These are phyloP conservation scores for Coemansia sp. DNA, from an alignment of 192 early-diverging fungal genomes.

Conservation along the genomic window DNA sequence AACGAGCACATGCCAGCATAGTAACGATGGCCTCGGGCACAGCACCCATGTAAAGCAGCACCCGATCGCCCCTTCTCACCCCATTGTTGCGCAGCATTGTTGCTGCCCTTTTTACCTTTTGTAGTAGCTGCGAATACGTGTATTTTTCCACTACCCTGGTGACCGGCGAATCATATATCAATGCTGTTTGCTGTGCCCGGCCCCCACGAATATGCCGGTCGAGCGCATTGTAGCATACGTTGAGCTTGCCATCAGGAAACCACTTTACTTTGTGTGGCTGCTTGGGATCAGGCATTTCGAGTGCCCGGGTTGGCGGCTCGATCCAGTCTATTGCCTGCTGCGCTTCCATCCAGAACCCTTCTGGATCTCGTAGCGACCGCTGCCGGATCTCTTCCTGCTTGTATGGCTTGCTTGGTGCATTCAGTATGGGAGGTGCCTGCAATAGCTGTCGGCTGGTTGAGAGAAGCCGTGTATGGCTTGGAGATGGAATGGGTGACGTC, in stretches of 20 bases:
- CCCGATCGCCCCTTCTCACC: constrained; percentile 67
- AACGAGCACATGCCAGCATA: constrained; percentile 81
- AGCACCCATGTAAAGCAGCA: constrained; percentile 86
- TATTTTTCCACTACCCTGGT: constrained; percentile 54
- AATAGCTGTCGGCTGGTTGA: no score
- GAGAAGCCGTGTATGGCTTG: no score
- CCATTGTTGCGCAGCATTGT: constrained; percentile 61
- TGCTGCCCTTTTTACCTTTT: constrained; percentile 65
- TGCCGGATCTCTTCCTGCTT: constrained; percentile 28
- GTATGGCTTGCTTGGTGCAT: neutral
- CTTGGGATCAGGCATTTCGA: constrained; percentile 3
- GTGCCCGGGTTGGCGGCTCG: constrained; percentile 21
- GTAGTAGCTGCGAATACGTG: constrained; percentile 68
- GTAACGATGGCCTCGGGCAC: constrained; percentile 74
- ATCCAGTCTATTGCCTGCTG: constrained; percentile 44
- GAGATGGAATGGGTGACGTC: no score
- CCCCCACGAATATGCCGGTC: constrained; percentile 66
- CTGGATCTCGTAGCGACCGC: constrained; percentile 35
- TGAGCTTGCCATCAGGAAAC: constrained; percentile 70
- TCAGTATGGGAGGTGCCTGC: no score
- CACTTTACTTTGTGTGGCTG: constrained; percentile 52
- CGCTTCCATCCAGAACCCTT: constrained; percentile 47
- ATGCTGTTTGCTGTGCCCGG: constrained; percentile 60
- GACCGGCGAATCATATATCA: constrained; percentile 75
- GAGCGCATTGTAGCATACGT: constrained; percentile 78